A percentile compares a stretch with the other conserved stretches of the same genome.
phyloP scores from a whole-genome alignment of 1,284 basidiomycete genomes.

The Sporisorium exsertum region DNA sequence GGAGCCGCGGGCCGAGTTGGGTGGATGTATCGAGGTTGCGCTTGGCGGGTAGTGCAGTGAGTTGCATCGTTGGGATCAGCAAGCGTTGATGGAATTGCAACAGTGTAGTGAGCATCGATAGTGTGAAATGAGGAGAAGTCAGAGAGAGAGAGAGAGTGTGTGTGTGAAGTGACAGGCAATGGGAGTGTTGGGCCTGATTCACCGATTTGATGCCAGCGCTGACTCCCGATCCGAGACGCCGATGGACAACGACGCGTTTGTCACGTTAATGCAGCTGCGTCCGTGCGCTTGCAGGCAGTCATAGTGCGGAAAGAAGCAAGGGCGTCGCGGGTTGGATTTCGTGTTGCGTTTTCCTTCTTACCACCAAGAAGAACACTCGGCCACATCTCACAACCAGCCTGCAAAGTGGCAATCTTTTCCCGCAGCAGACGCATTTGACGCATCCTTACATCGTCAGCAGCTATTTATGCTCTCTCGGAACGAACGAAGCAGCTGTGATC shows the following conservation, averaged over 20 bases:
- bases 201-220: too few species aligned
- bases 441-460: too few species aligned
- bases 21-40: slow-evolving; percentile 54
- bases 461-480: too few species aligned
- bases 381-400: not conserved
- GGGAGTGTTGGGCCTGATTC: too few species aligned
- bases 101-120: not conserved
- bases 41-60: slow-evolving; percentile 22
- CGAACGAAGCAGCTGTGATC: too few species aligned
- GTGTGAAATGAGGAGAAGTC: not conserved
- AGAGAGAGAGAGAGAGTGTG: not conserved
- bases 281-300: not conserved
- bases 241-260: slow-evolving; percentile 1
- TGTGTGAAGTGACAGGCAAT: too few species aligned
- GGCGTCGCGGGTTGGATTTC: not conserved
- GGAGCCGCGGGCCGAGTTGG: slow-evolving; percentile 65
- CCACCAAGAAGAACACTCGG: not conserved
- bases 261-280: not conserved
- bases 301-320: not conserved
- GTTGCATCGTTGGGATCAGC: too few species aligned
- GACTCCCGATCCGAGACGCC: not conserved
- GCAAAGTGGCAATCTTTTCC: not conserved
- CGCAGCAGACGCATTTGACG: not conserved
- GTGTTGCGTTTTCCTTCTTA: slow-evolving; percentile 2
- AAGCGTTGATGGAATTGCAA: not conserved